These are phyloP conservation scores for Scutellaria minor DNA, from an alignment of 257 asterid species.

Conservation along the genomic window DNA sequence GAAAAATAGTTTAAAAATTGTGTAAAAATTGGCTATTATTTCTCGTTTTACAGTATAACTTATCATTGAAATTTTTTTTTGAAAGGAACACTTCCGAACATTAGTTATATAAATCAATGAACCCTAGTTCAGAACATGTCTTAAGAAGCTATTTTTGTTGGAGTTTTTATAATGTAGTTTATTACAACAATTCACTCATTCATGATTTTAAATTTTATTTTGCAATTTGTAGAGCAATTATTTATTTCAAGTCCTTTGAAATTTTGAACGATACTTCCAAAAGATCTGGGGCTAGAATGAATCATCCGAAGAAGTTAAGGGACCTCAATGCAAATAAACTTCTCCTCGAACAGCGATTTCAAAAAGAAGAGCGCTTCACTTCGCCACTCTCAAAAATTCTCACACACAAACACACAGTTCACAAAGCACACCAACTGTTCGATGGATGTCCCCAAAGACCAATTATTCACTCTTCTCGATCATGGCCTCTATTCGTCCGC, in stretches of 20 bases:
- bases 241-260: neutral
- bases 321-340: slow-evolving; percentile 11
- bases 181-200: no score
- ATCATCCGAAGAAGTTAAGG: neutral
- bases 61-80: no score
- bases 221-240: no score
- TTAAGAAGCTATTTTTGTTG: no score
- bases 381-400: slow-evolving; percentile 23
- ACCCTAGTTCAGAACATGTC: no score
- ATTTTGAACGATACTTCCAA: neutral
- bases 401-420: slow-evolving; percentile 27
- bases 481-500: slow-evolving; percentile 87
- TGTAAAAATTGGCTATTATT: no score
- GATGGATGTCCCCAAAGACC: slow-evolving; percentile 90
- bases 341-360: slow-evolving; percentile 33
- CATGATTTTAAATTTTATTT: no score
- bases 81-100: no score
- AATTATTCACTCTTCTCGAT: slow-evolving; percentile 68
- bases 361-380: slow-evolving; percentile 42
- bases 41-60: no score
- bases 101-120: no score
- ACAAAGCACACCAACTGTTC: slow-evolving; percentile 42
- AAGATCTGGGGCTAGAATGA: slow-evolving; percentile 15
- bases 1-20: neutral
- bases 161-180: no score